Evolutionary conservation across 2,329 filamentous ascomycete species (phyloP).

Genomic region (Pseudocercospora ulei): DNA sequence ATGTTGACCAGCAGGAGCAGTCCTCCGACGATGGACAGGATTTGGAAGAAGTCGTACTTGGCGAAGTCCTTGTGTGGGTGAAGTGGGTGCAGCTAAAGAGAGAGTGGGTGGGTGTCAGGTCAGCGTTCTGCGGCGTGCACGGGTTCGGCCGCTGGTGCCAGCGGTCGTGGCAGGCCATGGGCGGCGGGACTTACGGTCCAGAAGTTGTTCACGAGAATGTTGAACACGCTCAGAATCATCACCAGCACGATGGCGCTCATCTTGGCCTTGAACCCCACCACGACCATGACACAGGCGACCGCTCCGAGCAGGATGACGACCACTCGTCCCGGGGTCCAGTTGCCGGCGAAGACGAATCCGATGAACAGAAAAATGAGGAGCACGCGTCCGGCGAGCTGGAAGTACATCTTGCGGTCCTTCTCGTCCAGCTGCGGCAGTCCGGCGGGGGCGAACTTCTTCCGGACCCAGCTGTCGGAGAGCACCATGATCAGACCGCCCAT

Average conservation of each 20-base stretch:
- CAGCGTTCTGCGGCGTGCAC: too few species aligned
- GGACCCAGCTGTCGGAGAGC: conserved; percentile 92
- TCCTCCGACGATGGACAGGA: conserved; percentile 93
- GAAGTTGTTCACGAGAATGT: conserved; percentile 97
- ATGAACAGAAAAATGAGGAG: conserved; percentile 95
- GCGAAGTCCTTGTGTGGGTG: conserved; percentile 99
- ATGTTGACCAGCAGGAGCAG: conserved; percentile 96
- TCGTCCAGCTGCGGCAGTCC: conserved; percentile 90
- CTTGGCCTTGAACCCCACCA: conserved; percentile 99
- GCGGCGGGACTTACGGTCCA: conserved; percentile 68
- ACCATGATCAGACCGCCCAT: conserved; percentile 98
- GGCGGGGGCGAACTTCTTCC: conserved; percentile 93
- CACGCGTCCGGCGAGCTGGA: conserved; percentile 91
- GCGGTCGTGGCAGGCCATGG: too few species aligned
- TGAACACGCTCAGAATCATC: conserved; percentile 91
- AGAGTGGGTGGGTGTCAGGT: too few species aligned
- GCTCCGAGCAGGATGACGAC: conserved; percentile 75
- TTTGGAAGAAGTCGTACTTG: conserved; percentile 99
- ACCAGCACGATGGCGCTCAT: conserved; percentile 94
- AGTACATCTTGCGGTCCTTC: conserved; percentile 99
- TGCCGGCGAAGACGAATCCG: conserved; percentile 88
- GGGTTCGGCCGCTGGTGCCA: too few species aligned
- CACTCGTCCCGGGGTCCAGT: conserved; percentile 84
- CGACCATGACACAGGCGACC: conserved; percentile 93
- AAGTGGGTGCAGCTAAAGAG: conserved; percentile 73